phyloP scores from a whole-genome alignment of 768 basidiomycete genomes.

The Phylloporus rhodoxanthus region DNA sequence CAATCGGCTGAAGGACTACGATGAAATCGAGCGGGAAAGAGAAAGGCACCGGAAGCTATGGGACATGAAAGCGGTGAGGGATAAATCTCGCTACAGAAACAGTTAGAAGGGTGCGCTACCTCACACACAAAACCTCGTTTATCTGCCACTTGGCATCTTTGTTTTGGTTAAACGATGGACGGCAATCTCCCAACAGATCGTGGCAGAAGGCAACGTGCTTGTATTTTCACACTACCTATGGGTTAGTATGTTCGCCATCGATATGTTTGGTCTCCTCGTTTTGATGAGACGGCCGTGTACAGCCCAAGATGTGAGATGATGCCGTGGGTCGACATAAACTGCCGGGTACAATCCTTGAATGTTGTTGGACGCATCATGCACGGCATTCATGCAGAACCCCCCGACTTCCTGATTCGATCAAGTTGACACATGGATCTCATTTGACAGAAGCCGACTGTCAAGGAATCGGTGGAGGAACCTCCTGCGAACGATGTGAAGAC shows the following conservation, averaged over 20 bases:
- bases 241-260: slow-evolving; percentile 9
- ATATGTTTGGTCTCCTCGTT: slow-evolving; percentile 15
- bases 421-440: slow-evolving; percentile 11
- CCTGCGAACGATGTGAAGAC: slow-evolving; percentile 6
- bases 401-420: slow-evolving; percentile 1
- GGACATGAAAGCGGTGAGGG: slow-evolving; percentile 42
- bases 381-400: not conserved
- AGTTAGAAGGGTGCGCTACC: slow-evolving; percentile 8
- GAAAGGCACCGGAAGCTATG: slow-evolving; percentile 47
- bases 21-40: slow-evolving; percentile 22
- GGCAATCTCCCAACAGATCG: slow-evolving; percentile 14
- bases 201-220: slow-evolving; percentile 16
- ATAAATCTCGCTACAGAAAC: slow-evolving; percentile 24
- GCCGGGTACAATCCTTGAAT: not conserved
- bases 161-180: slow-evolving; percentile 7
- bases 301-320: slow-evolving; percentile 1
- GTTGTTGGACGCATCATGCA: slow-evolving; percentile 6
- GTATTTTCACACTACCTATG: slow-evolving; percentile 3
- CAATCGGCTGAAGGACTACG: slow-evolving; percentile 22
- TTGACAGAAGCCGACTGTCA: slow-evolving; percentile 1
- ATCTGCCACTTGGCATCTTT: slow-evolving; percentile 5
- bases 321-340: slow-evolving; percentile 2
- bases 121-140: slow-evolving; percentile 1
- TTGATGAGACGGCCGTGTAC: slow-evolving; percentile 15
- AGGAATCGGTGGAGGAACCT: slow-evolving; percentile 6